Base-by-base conservation (phyloP, 345 rosid genomes). In the Eutrema heterophyllum region DNA sequence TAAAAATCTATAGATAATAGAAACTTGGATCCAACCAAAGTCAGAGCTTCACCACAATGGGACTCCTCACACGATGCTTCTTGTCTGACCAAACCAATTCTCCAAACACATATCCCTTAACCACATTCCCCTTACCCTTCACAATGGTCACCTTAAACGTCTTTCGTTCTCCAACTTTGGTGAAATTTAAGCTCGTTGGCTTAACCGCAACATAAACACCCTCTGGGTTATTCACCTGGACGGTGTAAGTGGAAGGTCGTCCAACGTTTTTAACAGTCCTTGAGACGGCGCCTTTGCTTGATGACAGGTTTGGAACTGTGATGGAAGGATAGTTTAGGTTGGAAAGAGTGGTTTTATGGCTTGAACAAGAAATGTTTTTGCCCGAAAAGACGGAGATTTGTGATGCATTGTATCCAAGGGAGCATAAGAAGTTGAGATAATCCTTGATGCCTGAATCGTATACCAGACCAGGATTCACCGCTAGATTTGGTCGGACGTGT, bases 251-350 rank as follows among this genome's bases (percentile, higher is more conserved):
- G 2, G 84, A 81, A 1, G 97, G 89, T 54, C 81, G n/a, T 9
- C 97, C 97, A 14, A 88, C 92, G 57, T 86, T 92, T 79, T 81
- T 95, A 29, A 90, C 66, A 0, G 77, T 90, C 36, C 97, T 77
- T 10, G 81, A 81, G 64, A 87, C 68, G 0, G 71, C 81, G 26
- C 84, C 71, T 24, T 80, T 66, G 14, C 72, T 72, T 0, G 62
- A 60, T 0, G 61, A 24, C 21, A 90, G 60, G 41, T 74, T 44
- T 15, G 88, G 80, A 55, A 92, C 66, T 4, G 91, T 78, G 59
- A 95, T 87, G 6, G 99, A 86, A 68, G 97, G 99, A 79, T 95
- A 87, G 83, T 95, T 95, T 81, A 95, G 89, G 79, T 83, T 64
- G 41, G 70, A 51, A 57, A 84, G 83, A 41, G 64, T 79, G 1